Evolutionary conservation across 2,329 filamentous ascomycete genomes (phyloP).

Genomic region (Botrytis fabae): DNA sequence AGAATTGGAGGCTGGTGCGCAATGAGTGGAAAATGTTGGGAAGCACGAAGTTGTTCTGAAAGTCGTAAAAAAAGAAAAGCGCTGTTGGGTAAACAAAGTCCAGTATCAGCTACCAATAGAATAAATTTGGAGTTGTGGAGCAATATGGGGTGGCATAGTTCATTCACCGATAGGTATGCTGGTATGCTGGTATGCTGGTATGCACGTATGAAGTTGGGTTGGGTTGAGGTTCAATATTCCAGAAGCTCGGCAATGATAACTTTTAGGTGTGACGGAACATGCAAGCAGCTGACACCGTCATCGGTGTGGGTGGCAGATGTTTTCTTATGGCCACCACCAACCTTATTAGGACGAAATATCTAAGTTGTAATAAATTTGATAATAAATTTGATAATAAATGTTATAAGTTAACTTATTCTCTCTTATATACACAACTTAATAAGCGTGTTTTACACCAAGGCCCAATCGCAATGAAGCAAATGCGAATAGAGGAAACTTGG

Average conservation of each 20-base stretch:
- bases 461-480: slow-evolving; percentile 2
- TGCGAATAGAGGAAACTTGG: background rate
- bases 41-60: background rate
- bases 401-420: background rate
- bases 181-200: background rate
- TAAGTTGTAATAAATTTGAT: no score
- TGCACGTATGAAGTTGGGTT: background rate
- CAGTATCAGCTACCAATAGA: slow-evolving; percentile 10
- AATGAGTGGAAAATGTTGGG: background rate
- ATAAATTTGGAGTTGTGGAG: slow-evolving; percentile 17
- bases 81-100: background rate
- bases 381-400: no score
- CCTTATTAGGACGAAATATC: no score
- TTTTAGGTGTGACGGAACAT: background rate
- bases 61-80: background rate
- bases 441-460: background rate
- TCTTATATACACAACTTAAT: background rate
- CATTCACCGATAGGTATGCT: slow-evolving; percentile 5
- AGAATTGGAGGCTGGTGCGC: slow-evolving; percentile 5
- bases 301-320: background rate
- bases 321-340: no score
- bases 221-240: background rate
- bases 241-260: slow-evolving; percentile 16
- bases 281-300: slow-evolving; percentile 15
- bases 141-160: slow-evolving; percentile 17